phyloP scores from a whole-genome alignment of 108 stramenopile genomes.

The Phaeodactylum tricornutum region DNA sequence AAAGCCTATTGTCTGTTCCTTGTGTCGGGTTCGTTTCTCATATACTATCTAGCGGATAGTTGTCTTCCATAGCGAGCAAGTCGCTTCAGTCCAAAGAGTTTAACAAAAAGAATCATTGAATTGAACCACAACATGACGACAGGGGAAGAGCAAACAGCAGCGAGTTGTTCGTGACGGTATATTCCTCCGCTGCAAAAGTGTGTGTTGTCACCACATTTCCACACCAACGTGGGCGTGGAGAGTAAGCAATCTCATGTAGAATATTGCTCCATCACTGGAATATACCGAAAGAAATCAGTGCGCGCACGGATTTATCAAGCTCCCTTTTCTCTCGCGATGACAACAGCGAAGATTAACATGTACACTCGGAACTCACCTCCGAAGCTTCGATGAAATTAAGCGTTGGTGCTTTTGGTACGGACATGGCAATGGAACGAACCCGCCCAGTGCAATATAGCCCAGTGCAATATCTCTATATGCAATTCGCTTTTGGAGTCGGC shows the following conservation, averaged over 20 bases:
- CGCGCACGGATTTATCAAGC: background rate
- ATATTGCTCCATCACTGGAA: constrained; percentile 21
- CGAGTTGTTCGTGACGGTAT: background rate
- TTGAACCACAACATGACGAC: background rate
- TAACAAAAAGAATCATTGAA: constrained; percentile 19
- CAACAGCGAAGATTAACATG: background rate
- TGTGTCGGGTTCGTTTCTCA: constrained; percentile 18
- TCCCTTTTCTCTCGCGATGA: background rate
- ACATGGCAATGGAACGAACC: too few relatives aligned
- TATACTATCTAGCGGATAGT: constrained; percentile 53
- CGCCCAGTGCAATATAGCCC: too few relatives aligned
- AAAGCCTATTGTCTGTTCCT: background rate
- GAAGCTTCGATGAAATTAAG: constrained; percentile 32
- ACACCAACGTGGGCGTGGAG: background rate
- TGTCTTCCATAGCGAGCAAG: constrained; percentile 7
- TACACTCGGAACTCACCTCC: constrained; percentile 20
- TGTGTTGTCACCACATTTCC: background rate
- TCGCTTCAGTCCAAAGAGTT: constrained; percentile 28
- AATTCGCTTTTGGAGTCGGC: too few relatives aligned
- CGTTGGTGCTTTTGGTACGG: constrained; percentile 14
- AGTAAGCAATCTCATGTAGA: constrained; percentile 52
- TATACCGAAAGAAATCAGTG: background rate
- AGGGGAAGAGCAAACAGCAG: background rate
- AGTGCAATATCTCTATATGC: too few relatives aligned
- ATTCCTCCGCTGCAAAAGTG: background rate